These are phyloP conservation scores for Biscogniauxia mediterranea DNA, from an alignment of 2,329 filamentous ascomycete genomes.

Conservation along the genomic window DNA sequence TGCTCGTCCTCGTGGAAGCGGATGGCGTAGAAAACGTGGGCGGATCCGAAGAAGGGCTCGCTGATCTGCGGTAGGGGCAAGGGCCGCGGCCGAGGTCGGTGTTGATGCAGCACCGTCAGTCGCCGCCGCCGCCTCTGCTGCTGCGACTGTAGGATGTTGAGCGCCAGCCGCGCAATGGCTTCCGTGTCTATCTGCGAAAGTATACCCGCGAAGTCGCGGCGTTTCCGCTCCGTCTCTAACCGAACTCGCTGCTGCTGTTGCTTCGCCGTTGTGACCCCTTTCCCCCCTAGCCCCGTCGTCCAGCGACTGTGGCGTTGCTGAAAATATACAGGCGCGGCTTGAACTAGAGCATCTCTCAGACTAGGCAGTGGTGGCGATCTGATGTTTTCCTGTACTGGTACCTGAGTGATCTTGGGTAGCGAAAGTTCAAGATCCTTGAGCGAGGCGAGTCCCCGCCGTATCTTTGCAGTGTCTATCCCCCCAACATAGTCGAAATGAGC, in stretches of 20 bases:
- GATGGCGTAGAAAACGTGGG: constrained; percentile 24
- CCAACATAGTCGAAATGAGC: constrained; percentile 24
- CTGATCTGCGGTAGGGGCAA: constrained; percentile 14
- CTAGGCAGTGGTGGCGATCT: neutral
- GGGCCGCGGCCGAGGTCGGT: neutral
- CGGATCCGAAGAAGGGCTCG: constrained; percentile 21
- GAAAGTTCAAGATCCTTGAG: constrained; percentile 1
- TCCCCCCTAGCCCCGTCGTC: neutral
- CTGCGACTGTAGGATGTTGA: constrained; percentile 15
- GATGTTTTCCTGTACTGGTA: neutral
- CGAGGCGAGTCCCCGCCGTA: constrained; percentile 6
- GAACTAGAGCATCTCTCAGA: constrained; percentile 3
- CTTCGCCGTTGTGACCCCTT: neutral
- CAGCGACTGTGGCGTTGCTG: neutral
- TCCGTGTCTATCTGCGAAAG: constrained; percentile 19
- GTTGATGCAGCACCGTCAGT: neutral
- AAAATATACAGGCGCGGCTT: constrained; percentile 6
- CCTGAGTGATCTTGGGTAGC: neutral
- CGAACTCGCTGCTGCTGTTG: neutral
- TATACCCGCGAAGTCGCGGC: constrained; percentile 17
- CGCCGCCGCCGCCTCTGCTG: constrained; percentile 1
- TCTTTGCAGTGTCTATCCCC: constrained; percentile 14
- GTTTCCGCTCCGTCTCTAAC: constrained; percentile 3
- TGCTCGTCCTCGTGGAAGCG: constrained; percentile 12
- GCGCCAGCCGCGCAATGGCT: constrained; percentile 15